Percentiles rank a stretch among this genome's conserved stretches.
Evolutionary conservation across 1,284 basidiomycete genomes (phyloP).

Genomic region (Vanrija humicola): DNA sequence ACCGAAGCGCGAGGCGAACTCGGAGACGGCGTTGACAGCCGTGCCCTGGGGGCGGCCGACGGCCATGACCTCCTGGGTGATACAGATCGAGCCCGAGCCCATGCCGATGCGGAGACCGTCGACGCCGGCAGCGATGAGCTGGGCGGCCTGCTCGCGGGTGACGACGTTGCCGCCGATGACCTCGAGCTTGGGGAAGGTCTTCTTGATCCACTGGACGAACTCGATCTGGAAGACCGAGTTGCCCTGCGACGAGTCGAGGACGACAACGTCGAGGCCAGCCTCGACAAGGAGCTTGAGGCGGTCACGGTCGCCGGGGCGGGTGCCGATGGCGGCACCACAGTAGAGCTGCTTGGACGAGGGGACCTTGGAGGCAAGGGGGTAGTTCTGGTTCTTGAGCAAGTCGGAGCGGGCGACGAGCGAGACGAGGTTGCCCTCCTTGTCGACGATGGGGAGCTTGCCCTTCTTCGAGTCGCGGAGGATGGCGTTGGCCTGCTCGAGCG

Average conservation of each 20-base stretch:
- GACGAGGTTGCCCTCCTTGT: conserved; percentile 67
- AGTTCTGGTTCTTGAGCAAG: conserved; percentile 96
- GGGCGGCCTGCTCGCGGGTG: conserved; percentile 94
- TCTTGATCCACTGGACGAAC: conserved; percentile 93
- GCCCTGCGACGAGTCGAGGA: conserved; percentile 95
- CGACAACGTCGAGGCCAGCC: conserved; percentile 91
- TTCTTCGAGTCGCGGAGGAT: conserved; percentile 96
- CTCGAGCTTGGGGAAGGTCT: conserved; percentile 75
- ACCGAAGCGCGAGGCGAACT: conserved; percentile 84
- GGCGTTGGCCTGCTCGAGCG: conserved; percentile 85
- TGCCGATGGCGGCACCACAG: conserved; percentile 95
- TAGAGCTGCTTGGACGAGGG: conserved; percentile 93
- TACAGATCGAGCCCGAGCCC: conserved; percentile 98
- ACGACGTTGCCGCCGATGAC: conserved; percentile 98
- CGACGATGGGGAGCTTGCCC: conserved; percentile 91
- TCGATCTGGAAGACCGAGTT: conserved; percentile 93
- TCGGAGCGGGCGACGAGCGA: conserved; percentile 93
- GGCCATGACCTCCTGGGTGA: conserved; percentile 99
- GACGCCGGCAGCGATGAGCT: conserved; percentile 88
- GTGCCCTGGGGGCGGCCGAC: conserved; percentile 97
- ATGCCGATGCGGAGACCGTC: conserved; percentile 94
- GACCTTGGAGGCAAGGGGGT: conserved; percentile 89
- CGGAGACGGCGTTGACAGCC: conserved; percentile 89
- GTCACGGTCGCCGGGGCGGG: conserved; percentile 81
- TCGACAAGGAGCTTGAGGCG: conserved; percentile 82